Conservation (phyloP, 495 filamentous ascomycete genomes). For the Aspergillus cavernicola region DNA sequence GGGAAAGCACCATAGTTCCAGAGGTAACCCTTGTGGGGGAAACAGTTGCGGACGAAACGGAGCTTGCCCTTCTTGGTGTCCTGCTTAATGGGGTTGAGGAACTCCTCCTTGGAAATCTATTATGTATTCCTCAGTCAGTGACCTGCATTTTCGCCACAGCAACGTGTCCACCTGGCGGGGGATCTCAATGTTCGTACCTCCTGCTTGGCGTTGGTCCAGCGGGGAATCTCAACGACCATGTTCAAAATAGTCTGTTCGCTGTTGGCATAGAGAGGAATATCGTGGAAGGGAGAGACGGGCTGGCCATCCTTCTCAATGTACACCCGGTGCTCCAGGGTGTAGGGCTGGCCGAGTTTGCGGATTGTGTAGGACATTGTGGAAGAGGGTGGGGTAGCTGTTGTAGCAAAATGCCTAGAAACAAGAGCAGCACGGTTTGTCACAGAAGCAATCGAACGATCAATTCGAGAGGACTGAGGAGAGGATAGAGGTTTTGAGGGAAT, state of each 20-base stretch:
- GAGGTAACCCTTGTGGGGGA: conserved; percentile 99
- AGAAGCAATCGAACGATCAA: conserved; percentile 22
- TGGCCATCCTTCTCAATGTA: conserved; percentile 97
- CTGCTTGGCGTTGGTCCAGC: conserved; percentile 99
- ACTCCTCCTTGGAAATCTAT: conserved; percentile 91
- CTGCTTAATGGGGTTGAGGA: conserved; percentile 95
- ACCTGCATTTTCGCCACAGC: conserved; percentile 2
- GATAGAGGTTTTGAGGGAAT: conserved; percentile 3
- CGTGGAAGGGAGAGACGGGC: conserved; percentile 93
- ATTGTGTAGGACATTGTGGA: conserved; percentile 55
- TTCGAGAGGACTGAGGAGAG: conserved; percentile 9
- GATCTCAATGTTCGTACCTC: conserved; percentile 59
- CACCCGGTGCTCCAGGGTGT: conserved; percentile 95
- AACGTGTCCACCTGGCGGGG: conserved; percentile 6
- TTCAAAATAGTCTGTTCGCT: conserved; percentile 89
- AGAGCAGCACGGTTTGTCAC: conserved; percentile 24
- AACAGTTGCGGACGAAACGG: conserved; percentile 98
- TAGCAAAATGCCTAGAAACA: conserved; percentile 26
- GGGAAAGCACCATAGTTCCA: conserved; percentile 99
- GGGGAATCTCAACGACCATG: conserved; percentile 98
- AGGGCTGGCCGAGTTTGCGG: conserved; percentile 82
- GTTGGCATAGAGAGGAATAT: conserved; percentile 96
- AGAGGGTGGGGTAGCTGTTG: conserved; percentile 19
- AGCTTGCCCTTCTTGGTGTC: conserved; percentile 57
- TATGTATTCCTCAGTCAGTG: conserved; percentile 8